Evolutionary conservation across 768 basidiomycete genomes (phyloP), one percentile per base, ranked within the genome.

Genomic region (Sporobolomyces phaffii): DNA sequence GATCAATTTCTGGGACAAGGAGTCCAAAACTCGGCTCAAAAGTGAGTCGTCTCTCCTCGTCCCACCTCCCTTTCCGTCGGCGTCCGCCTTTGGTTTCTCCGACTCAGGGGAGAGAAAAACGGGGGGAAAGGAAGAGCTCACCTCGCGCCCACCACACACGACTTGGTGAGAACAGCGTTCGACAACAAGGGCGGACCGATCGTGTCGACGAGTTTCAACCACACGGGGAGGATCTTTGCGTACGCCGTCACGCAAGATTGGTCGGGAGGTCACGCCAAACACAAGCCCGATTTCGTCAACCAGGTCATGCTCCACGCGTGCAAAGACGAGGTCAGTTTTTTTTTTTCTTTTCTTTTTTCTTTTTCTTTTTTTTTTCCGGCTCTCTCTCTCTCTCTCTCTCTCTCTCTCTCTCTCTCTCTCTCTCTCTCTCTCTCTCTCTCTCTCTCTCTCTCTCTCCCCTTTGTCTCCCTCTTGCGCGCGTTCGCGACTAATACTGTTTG

Each of bases 1-100:
- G 4, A 86, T 92, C 76, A 88, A 90, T 82, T 90, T 88, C 78
- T 94, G 91, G 91, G 91, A 96, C 78, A 92, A 91, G 79, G 88
- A 93, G 73, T 86, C 88, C 11, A 87, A 91, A 64, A 91, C 88
- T 10, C 86, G 93, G 44, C 83, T 97, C 80, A 96, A 93, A 80
- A 86, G 65, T 68, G 38, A n/a, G 65, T 61, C 72, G 52, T 82
- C 78, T 65, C 64, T 33, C 9, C n/a, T 29, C 28, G 28, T 8
- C 34, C 22, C 2, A 20, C 28, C 45, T 17, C 40, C 26, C 40
- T 60, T 50, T 22, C 11, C 49, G 5, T n/a, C n/a, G n/a, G n/a
- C n/a, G n/a, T n/a, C n/a, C n/a, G n/a, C n/a, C n/a, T n/a, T n/a
- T n/a, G n/a, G n/a, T n/a, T n/a, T n/a, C n/a, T n/a, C n/a, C n/a